Evolutionary conservation across 2,329 filamentous ascomycete species (phyloP).

Genomic region (Aspergillus sp.): DNA sequence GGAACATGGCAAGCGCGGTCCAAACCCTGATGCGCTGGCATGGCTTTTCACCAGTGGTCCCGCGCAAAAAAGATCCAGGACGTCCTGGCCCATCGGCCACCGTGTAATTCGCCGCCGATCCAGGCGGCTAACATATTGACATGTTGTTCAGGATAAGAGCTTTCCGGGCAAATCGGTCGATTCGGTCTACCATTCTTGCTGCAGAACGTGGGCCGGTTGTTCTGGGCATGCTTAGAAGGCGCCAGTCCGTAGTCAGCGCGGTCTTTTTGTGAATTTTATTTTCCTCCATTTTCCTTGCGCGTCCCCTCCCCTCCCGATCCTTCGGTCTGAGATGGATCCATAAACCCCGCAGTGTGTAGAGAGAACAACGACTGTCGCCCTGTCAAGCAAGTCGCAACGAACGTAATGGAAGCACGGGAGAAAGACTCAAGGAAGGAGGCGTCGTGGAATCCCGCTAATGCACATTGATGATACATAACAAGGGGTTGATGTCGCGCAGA

Average conservation of each 20-base stretch:
- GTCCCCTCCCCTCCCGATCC: background rate
- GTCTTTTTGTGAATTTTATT: conserved; percentile 2
- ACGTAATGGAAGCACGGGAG: conserved; percentile 3
- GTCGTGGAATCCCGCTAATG: conserved; percentile 18
- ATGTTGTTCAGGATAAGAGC: conserved; percentile 22
- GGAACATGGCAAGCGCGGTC: conserved; percentile 25
- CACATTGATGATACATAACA: conserved; percentile 27
- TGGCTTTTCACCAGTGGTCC: conserved; percentile 79
- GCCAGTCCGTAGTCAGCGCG: conserved; percentile 10
- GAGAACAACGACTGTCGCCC: conserved; percentile 2
- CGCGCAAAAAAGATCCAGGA: conserved; percentile 57
- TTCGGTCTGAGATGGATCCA: conserved; percentile 10
- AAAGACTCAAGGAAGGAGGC: conserved; percentile 7
- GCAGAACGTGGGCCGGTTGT: conserved; percentile 23
- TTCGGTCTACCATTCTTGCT: conserved; percentile 21
- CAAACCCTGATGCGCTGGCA: conserved; percentile 77
- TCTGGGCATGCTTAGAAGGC: conserved; percentile 14
- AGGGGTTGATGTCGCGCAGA: conserved; percentile 35
- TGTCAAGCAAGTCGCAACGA: background rate
- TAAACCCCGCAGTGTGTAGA: conserved; percentile 31
- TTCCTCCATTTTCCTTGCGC: background rate
- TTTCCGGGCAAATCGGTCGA: conserved; percentile 17
- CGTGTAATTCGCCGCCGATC: conserved; percentile 42
- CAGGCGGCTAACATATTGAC: conserved; percentile 34
- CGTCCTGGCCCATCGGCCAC: conserved; percentile 52